Evolutionary conservation across 768 basidiomycete genomes (phyloP).

Genomic region (Russula compacta): DNA sequence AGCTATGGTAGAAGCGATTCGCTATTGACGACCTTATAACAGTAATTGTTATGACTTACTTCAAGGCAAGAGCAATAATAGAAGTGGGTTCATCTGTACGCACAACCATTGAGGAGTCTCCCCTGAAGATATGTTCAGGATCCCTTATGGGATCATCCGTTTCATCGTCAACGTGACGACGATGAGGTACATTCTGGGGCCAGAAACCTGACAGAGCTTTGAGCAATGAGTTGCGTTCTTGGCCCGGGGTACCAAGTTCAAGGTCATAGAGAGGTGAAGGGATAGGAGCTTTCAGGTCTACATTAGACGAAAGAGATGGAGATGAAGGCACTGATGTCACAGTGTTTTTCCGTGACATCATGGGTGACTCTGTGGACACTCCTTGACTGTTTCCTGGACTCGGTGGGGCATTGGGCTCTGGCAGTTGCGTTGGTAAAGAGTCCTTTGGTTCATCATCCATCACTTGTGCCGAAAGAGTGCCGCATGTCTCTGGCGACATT

Average conservation of each 20-base stretch:
- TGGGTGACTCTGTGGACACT: background rate
- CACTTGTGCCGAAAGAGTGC: background rate
- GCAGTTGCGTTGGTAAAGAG: background rate
- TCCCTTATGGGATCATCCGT: constrained; percentile 62
- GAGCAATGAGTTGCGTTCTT: constrained; percentile 66
- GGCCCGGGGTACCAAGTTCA: constrained; percentile 41
- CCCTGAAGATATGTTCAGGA: constrained; percentile 84
- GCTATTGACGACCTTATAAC: background rate
- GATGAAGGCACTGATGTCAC: constrained; percentile 44
- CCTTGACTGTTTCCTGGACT: constrained; percentile 4
- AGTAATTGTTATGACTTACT: constrained; percentile 40
- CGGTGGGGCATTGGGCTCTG: background rate
- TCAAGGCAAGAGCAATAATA: constrained; percentile 90
- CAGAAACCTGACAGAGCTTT: constrained; percentile 81
- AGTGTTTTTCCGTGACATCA: constrained; percentile 18
- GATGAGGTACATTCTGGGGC: constrained; percentile 48
- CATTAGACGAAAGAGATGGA: constrained; percentile 29
- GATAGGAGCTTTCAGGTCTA: constrained; percentile 1
- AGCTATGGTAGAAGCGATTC: constrained; percentile 36
- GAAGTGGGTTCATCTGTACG: constrained; percentile 96
- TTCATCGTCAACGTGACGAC: constrained; percentile 48
- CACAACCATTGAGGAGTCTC: constrained; percentile 86
- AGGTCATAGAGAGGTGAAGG: constrained; percentile 35
- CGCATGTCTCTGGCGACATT: constrained; percentile 22
- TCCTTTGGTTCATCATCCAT: background rate